phyloP scores from a whole-genome alignment of 768 basidiomycete species.

The Termitomyces sp. region DNA sequence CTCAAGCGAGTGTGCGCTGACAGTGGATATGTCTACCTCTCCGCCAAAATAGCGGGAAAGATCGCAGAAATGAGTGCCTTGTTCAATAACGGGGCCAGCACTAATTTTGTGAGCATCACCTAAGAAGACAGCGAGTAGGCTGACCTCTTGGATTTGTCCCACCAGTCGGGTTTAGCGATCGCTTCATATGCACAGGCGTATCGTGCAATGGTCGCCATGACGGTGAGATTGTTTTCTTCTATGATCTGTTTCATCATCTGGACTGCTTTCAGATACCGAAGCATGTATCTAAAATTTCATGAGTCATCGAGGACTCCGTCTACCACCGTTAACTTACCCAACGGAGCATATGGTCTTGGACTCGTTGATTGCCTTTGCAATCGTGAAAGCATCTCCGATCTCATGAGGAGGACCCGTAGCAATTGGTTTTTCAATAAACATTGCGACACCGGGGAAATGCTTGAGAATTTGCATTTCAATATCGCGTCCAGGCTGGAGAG shows the following conservation, averaged over 20 bases:
- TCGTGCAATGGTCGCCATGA: constrained; percentile 94
- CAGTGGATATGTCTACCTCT: constrained; percentile 80
- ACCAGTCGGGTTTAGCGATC: constrained; percentile 84
- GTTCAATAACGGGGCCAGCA: constrained; percentile 80
- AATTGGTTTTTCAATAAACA: constrained; percentile 93
- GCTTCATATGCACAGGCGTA: constrained; percentile 86
- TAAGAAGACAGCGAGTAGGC: background rate
- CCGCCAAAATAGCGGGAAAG: constrained; percentile 97
- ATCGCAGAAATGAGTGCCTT: constrained; percentile 97
- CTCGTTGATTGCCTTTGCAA: constrained; percentile 67
- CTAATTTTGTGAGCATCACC: constrained; percentile 25
- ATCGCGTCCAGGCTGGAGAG: constrained; percentile 67
- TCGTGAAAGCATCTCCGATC: constrained; percentile 60
- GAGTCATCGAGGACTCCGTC: background rate
- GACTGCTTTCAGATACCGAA: constrained; percentile 88
- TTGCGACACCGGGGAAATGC: constrained; percentile 79
- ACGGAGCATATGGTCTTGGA: constrained; percentile 80
- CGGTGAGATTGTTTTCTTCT: constrained; percentile 86
- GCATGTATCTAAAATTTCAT: constrained; percentile 64
- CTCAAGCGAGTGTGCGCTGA: constrained; percentile 84
- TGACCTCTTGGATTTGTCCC: constrained; percentile 85
- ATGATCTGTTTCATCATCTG: constrained; percentile 97
- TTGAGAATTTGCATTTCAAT: constrained; percentile 86
- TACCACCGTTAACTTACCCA: constrained; percentile 46
- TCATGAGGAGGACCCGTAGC: constrained; percentile 72